Conservation (phyloP, 495 filamentous ascomycete genomes). For the Lasiosphaeria hispida region DNA sequence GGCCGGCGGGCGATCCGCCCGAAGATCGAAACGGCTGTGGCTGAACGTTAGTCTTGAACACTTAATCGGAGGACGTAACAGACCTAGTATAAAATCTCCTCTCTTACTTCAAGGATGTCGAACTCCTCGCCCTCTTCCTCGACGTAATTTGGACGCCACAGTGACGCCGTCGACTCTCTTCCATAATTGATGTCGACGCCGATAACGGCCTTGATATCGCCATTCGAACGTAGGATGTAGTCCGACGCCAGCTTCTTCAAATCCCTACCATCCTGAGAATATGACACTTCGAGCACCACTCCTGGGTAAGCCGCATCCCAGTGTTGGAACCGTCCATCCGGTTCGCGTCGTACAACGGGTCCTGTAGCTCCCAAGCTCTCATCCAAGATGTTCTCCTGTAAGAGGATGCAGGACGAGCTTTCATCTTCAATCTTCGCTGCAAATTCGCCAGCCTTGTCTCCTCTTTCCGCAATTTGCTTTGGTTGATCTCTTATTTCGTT, state of each 20-base stretch:
- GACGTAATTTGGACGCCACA: slow-evolving; percentile 11
- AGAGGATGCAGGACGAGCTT: slow-evolving; percentile 6
- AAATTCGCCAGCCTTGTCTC: neutral
- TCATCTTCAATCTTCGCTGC: slow-evolving; percentile 2
- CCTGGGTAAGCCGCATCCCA: slow-evolving; percentile 4
- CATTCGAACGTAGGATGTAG: slow-evolving; percentile 7
- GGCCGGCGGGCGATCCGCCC: slow-evolving; percentile 1
- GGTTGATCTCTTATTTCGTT: slow-evolving; percentile 1
- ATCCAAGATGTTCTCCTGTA: slow-evolving; percentile 5
- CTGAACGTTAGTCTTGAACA: slow-evolving; percentile 8
- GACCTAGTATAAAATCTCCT: slow-evolving; percentile 3
- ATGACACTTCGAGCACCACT: slow-evolving; percentile 12
- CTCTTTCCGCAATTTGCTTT: neutral
- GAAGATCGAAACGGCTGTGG: slow-evolving; percentile 10
- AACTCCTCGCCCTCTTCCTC: slow-evolving; percentile 9
- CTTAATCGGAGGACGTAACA: neutral
- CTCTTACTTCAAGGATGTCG: slow-evolving; percentile 9
- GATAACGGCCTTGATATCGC: slow-evolving; percentile 9
- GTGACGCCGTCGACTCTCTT: slow-evolving; percentile 6
- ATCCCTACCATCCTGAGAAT: slow-evolving; percentile 10
- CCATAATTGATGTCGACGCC: slow-evolving; percentile 10
- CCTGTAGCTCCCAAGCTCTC: neutral
- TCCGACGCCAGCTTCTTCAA: slow-evolving; percentile 9
- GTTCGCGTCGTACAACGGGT: slow-evolving; percentile 9
- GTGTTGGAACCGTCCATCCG: slow-evolving; percentile 11